Conservation (phyloP, 148 eudicot genomes). For the Rheum nobile region DNA sequence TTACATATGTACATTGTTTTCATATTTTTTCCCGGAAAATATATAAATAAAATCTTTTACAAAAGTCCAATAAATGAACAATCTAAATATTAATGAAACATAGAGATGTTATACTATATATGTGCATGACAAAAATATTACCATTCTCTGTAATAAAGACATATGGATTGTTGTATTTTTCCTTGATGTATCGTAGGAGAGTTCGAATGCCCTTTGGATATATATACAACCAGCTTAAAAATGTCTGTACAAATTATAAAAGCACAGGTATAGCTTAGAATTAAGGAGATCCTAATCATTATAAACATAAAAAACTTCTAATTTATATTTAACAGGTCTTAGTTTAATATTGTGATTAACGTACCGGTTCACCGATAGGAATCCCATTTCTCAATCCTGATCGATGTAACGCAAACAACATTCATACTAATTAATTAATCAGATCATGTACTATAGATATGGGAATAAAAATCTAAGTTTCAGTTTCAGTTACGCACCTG, state of each 20-base stretch:
- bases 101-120: too few species aligned
- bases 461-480: neutral
- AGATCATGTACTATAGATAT: neutral
- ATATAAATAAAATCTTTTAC: too few species aligned
- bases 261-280: neutral
- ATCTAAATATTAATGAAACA: too few species aligned
- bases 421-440: neutral
- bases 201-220: conserved; percentile 11
- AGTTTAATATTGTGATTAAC: neutral
- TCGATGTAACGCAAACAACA: neutral
- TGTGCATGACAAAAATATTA: neutral
- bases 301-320: neutral
- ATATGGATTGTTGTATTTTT: conserved; percentile 7
- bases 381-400: neutral
- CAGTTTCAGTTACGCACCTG: conserved; percentile 6
- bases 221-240: conserved; percentile 1
- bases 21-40: too few species aligned
- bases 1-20: too few species aligned
- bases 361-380: conserved; percentile 8
- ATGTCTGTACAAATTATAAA: neutral
- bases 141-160: conserved; percentile 10
- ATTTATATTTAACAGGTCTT: too few species aligned
- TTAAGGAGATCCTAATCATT: neutral
- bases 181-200: conserved; percentile 7
- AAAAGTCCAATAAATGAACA: too few species aligned